A percentile compares a stretch with the other conserved stretches of the same genome.
Evolutionary conservation across 164 flowering plant genomes (phyloP).

Genomic region (Euptelea pleiosperma): DNA sequence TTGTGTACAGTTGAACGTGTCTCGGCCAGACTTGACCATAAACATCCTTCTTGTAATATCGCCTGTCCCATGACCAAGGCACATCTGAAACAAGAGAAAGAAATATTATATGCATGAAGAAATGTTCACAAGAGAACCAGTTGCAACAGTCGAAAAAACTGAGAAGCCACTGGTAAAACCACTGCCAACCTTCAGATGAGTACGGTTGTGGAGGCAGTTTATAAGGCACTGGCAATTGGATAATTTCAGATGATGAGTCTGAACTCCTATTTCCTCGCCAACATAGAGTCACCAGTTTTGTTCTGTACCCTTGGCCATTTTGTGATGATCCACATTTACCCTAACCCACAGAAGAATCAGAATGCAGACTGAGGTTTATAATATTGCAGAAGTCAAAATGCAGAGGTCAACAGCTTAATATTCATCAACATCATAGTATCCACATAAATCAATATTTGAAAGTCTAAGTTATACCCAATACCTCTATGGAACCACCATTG

Average conservation of each 20-base stretch:
- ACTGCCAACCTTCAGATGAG: slow-evolving; percentile 61
- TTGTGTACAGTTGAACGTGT: slow-evolving; percentile 37
- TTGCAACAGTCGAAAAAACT: neutral
- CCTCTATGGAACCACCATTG: slow-evolving; percentile 33
- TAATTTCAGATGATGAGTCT: slow-evolving; percentile 40
- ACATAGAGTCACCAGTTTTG: slow-evolving; percentile 58
- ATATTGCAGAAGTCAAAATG: too few species aligned
- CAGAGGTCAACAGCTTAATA: neutral
- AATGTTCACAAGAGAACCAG: neutral
- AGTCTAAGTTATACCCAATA: slow-evolving; percentile 15
- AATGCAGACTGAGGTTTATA: neutral
- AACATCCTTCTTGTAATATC: slow-evolving; percentile 76
- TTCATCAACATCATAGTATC: too few species aligned
- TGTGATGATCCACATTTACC: slow-evolving; percentile 20
- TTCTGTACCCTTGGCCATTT: slow-evolving; percentile 27
- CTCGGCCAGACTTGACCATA: slow-evolving; percentile 88
- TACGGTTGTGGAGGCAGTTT: slow-evolving; percentile 85
- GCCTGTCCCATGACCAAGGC: slow-evolving; percentile 97
- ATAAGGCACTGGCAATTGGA: slow-evolving; percentile 77
- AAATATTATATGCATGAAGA: neutral
- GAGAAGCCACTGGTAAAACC: neutral
- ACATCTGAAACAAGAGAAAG: slow-evolving; percentile 49
- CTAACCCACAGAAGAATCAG: slow-evolving; percentile 27
- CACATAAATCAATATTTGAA: neutral
- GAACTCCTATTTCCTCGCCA: slow-evolving; percentile 36